Evolutionary conservation across 2,329 filamentous ascomycete species (phyloP).

Genomic region (Claviceps cyperi): DNA sequence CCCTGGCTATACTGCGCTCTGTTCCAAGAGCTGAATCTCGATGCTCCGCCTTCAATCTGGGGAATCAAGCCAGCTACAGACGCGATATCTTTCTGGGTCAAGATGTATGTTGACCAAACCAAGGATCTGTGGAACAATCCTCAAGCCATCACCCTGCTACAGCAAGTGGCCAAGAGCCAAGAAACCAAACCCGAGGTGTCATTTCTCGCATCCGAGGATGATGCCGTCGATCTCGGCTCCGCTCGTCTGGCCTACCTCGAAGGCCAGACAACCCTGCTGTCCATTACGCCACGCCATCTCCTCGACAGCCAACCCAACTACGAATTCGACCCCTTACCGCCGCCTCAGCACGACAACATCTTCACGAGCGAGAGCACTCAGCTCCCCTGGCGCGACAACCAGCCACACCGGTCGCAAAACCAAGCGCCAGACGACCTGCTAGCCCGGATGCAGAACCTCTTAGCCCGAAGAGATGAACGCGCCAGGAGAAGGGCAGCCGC

Average conservation of each 20-base stretch:
- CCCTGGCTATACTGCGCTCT: conserved; percentile 78
- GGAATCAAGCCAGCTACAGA: conserved; percentile 52
- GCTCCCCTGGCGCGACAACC: conserved; percentile 25
- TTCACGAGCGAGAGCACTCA: conserved; percentile 30
- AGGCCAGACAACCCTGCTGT: conserved; percentile 56
- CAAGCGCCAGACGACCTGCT: conserved; percentile 9
- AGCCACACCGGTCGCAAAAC: conserved; percentile 4
- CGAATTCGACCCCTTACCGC: conserved; percentile 72
- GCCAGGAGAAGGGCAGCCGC: conserved; percentile 3
- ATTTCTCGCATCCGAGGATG: conserved; percentile 24
- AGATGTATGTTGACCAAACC: conserved; percentile 60
- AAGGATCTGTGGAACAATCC: conserved; percentile 80
- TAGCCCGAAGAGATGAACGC: conserved; percentile 7
- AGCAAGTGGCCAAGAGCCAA: conserved; percentile 49
- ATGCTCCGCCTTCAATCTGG: conserved; percentile 71
- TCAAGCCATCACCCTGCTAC: conserved; percentile 52
- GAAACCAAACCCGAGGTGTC: conserved; percentile 25
- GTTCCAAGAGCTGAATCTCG: conserved; percentile 66
- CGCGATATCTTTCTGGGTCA: conserved; percentile 51
- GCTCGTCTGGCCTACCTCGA: conserved; percentile 69
- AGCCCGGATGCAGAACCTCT: conserved; percentile 16
- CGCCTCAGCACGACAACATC: conserved; percentile 38
- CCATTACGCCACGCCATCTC: conserved; percentile 50
- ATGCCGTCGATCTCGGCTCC: conserved; percentile 31
- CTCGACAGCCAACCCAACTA: conserved; percentile 52